Conservation (phyloP, 2,329 filamentous ascomycete species). For the Hymenoscyphus occultus region DNA sequence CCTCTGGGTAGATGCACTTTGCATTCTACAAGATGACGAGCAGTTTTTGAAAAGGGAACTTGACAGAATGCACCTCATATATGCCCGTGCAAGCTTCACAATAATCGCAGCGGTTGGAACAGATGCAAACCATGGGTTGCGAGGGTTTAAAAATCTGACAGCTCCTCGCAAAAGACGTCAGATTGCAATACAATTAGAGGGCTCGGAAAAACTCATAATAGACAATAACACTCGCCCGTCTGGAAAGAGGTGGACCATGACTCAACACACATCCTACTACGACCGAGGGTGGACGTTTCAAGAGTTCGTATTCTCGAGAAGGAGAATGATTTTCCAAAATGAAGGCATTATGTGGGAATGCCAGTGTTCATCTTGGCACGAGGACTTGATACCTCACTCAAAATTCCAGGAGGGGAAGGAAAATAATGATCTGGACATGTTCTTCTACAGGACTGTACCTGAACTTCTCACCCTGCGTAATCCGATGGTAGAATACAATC, state of each 20-base stretch:
- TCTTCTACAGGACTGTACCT: too few species aligned
- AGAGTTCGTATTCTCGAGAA: background rate
- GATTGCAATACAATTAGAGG: background rate
- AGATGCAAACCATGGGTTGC: slow-evolving; percentile 2
- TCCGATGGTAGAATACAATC: background rate
- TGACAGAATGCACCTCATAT: background rate
- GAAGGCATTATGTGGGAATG: background rate
- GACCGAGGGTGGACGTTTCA: slow-evolving; percentile 8
- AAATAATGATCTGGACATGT: too few species aligned
- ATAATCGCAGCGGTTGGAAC: background rate
- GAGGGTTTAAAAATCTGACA: background rate
- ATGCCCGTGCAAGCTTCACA: background rate
- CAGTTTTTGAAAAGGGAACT: background rate
- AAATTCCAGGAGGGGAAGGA: background rate
- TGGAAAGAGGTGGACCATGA: background rate
- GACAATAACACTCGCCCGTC: background rate
- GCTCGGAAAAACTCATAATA: background rate
- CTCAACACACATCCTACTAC: background rate
- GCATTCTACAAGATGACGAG: background rate
- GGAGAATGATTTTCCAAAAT: background rate
- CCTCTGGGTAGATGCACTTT: background rate
- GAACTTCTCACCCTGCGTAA: background rate
- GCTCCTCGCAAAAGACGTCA: background rate
- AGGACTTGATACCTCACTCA: background rate
- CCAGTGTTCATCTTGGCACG: background rate